Percentiles rank a stretch among this genome's conserved stretches.
phyloP scores from a whole-genome alignment of 2,329 filamentous ascomycete genomes.

The Juglanconis juglandina region DNA sequence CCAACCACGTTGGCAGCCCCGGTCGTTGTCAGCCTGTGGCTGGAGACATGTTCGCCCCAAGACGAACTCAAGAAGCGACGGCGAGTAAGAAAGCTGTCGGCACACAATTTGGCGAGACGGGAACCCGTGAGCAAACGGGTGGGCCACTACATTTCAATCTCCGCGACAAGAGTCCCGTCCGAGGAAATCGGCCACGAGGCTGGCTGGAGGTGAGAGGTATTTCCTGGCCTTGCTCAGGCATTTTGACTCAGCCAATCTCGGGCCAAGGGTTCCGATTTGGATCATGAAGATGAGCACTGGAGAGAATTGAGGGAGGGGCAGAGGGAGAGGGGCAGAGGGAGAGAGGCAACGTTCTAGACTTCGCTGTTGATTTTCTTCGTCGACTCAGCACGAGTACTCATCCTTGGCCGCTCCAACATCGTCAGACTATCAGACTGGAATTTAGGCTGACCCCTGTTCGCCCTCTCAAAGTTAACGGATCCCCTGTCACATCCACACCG shows the following conservation, averaged over 20 bases:
- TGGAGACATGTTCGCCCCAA: no score
- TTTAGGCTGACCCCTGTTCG: background rate
- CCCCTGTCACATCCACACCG: background rate
- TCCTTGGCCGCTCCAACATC: background rate
- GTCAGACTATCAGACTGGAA: background rate
- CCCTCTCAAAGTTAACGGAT: background rate
- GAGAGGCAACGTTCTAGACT: no score
- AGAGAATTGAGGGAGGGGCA: no score
- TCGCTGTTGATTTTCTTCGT: no score
- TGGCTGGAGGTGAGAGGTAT: background rate
- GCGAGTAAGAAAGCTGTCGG: background rate
- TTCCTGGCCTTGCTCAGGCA: background rate
- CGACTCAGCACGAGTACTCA: no score
- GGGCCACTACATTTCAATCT: background rate
- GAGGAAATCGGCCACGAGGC: background rate
- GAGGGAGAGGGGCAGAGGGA: no score
- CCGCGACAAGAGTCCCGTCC: background rate
- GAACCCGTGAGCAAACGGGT: background rate
- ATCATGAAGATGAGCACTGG: background rate
- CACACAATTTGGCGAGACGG: background rate
- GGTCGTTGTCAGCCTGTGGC: no score
- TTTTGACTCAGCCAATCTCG: conserved; percentile 2
- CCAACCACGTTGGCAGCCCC: no score
- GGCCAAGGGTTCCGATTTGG: background rate
- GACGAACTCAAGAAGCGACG: background rate